Evolutionary conservation across 106 monocot species (phyloP).

Genomic region (Posidonia australis): DNA sequence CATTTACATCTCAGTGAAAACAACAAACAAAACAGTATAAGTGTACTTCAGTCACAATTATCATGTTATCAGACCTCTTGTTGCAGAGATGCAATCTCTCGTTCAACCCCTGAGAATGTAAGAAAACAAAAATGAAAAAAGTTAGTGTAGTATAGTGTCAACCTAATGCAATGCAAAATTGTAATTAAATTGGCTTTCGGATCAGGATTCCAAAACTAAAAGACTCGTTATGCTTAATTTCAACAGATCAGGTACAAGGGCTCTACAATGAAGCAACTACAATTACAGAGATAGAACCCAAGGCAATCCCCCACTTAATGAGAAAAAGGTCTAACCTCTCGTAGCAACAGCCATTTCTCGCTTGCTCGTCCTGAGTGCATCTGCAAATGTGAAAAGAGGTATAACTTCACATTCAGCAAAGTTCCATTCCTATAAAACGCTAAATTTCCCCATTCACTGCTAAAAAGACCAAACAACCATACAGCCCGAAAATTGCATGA

Average conservation of each 20-base stretch:
- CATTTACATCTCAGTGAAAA: constrained; percentile 1
- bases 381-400: constrained; percentile 20
- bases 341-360: constrained; percentile 83
- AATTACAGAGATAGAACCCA: not conserved
- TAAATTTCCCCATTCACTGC: not conserved
- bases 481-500: too few species aligned
- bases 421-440: not conserved
- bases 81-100: constrained; percentile 80
- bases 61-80: constrained; percentile 40
- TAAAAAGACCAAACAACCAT: not conserved
- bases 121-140: not conserved
- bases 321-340: constrained; percentile 34
- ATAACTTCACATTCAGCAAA: not conserved
- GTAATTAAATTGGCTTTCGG: too few species aligned
- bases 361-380: constrained; percentile 81
- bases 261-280: not conserved
- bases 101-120: constrained; percentile 59
- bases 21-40: not conserved
- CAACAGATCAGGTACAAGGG: not conserved
- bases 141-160: too few species aligned
- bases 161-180: too few species aligned
- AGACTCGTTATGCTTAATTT: not conserved
- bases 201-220: too few species aligned
- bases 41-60: not conserved
- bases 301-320: not conserved